Conservation (phyloP, 1,139 yeast genomes). For the Saccharomycopsis crataegensis region DNA sequence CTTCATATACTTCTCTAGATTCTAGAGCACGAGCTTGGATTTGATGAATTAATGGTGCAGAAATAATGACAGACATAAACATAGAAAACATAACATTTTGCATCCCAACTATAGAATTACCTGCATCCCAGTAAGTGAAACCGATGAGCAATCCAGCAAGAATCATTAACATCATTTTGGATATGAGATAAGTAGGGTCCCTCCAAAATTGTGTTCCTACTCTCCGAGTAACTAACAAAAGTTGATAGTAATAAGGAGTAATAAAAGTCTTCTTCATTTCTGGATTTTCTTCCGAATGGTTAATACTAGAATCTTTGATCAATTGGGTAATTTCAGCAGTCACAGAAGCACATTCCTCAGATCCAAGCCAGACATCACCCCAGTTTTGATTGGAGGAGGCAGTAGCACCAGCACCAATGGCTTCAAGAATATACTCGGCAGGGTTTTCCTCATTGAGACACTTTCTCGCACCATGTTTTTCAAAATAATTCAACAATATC, state of each 20-base stretch:
- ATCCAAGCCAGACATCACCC: conserved; percentile 38
- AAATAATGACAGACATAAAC: conserved; percentile 39
- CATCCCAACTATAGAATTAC: conserved; percentile 41
- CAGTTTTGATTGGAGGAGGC: conserved; percentile 37
- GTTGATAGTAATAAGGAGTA: conserved; percentile 30
- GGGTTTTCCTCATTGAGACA: conserved; percentile 44
- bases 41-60: conserved; percentile 48
- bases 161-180: conserved; percentile 31
- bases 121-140: conserved; percentile 46
- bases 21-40: conserved; percentile 48
- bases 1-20: conserved; percentile 51
- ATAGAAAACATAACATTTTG: conserved; percentile 45
- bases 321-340: conserved; percentile 26
- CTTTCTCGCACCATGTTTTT: conserved; percentile 37
- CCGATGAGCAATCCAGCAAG: conserved; percentile 45
- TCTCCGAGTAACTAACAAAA: conserved; percentile 27
- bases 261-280: conserved; percentile 27
- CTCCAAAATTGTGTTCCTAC: conserved; percentile 34
- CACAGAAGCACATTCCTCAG: conserved; percentile 27
- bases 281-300: conserved; percentile 19
- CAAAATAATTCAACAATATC: conserved; percentile 44
- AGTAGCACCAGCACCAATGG: conserved; percentile 44
- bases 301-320: conserved; percentile 19
- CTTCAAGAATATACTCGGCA: conserved; percentile 47
- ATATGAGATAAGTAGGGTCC: conserved; percentile 33